A percentile compares a stretch with the other conserved stretches of the same genome.
Evolutionary conservation across 2,329 filamentous ascomycete species (phyloP).

Genomic region (Penicillium sp.): DNA sequence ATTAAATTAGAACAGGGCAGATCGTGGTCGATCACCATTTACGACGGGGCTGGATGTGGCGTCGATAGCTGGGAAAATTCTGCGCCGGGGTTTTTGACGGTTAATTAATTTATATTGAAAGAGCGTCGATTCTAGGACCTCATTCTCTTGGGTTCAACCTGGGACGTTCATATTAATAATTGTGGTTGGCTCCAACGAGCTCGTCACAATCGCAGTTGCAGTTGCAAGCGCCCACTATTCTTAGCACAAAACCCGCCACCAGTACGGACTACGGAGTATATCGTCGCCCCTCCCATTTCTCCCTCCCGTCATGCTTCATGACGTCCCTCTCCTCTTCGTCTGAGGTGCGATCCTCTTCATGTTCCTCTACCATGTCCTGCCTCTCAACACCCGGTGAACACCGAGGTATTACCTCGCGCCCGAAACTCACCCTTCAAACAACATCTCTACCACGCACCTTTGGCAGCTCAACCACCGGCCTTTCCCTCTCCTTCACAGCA

Average conservation of each 20-base stretch:
- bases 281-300: background rate
- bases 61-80: constrained; percentile 18
- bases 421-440: constrained; percentile 60
- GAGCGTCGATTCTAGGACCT: background rate
- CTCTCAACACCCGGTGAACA: constrained; percentile 16
- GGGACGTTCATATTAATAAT: background rate
- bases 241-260: constrained; percentile 18
- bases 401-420: constrained; percentile 38
- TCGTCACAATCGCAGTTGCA: constrained; percentile 6
- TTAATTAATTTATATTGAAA: background rate
- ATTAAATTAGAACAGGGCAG: constrained; percentile 13
- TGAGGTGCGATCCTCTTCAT: constrained; percentile 7
- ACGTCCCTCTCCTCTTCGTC: constrained; percentile 10
- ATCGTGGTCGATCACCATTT: constrained; percentile 14
- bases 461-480: constrained; percentile 50
- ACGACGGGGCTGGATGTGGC: constrained; percentile 17
- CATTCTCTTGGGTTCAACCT: constrained; percentile 1
- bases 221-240: constrained; percentile 20
- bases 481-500: constrained; percentile 52
- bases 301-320: constrained; percentile 8
- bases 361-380: constrained; percentile 19
- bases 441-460: constrained; percentile 48
- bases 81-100: background rate
- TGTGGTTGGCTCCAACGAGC: background rate
- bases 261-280: background rate